phyloP scores from a whole-genome alignment of 129 eudicot species.

The Dittrichia graveolens region DNA sequence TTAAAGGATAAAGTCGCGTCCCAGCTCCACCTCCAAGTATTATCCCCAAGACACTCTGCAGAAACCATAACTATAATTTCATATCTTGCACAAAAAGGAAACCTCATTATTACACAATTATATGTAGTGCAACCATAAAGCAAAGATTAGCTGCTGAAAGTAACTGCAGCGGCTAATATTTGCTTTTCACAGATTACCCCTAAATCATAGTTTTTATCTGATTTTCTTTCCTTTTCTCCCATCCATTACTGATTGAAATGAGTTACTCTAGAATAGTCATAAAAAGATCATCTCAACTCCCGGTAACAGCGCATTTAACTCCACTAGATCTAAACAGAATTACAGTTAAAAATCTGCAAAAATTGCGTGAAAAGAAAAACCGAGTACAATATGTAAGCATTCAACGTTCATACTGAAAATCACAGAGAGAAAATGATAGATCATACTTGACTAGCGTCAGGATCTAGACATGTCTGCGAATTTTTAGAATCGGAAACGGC shows the following conservation, averaged over 20 bases:
- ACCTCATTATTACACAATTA: slow-evolving; percentile 4
- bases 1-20: slow-evolving; percentile 95
- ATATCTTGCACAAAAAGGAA: slow-evolving; percentile 14
- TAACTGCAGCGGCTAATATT: not conserved
- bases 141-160: not conserved
- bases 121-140: not conserved
- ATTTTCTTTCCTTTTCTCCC: not conserved
- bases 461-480: slow-evolving; percentile 97
- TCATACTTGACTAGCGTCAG: slow-evolving; percentile 89
- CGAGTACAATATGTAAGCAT: not conserved
- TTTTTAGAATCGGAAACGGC: slow-evolving; percentile 91
- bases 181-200: too few relatives aligned
- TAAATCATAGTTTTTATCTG: not conserved
- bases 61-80: slow-evolving; percentile 11
- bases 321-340: slow-evolving; percentile 31
- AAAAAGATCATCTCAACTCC: slow-evolving; percentile 8
- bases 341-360: slow-evolving; percentile 11
- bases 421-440: not conserved
- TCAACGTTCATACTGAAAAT: slow-evolving; percentile 1
- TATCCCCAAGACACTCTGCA: slow-evolving; percentile 97
- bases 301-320: slow-evolving; percentile 11
- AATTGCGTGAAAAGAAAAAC: not conserved
- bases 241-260: too few relatives aligned
- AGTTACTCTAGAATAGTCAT: too few relatives aligned
- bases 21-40: slow-evolving; percentile 99